Evolutionary conservation across 208 protist species (phyloP).

Genomic region (Lotmaria passim): DNA sequence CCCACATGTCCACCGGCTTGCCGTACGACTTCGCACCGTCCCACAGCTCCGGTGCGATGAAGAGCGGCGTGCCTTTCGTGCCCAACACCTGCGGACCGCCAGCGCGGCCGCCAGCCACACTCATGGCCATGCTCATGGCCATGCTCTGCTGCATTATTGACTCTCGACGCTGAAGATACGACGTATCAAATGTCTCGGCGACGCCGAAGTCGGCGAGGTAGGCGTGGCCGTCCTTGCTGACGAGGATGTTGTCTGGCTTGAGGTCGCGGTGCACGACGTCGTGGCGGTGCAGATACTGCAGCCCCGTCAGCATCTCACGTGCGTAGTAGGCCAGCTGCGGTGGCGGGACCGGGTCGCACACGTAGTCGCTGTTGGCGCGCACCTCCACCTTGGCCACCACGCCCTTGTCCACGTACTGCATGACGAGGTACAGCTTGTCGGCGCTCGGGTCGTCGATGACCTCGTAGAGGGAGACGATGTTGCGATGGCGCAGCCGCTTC

Average conservation of each 20-base stretch:
- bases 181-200: slow-evolving; percentile 63
- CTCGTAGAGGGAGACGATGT: slow-evolving; percentile 94
- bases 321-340: slow-evolving; percentile 42
- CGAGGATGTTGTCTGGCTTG: slow-evolving; percentile 85
- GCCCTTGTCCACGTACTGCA: slow-evolving; percentile 89
- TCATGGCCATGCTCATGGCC: slow-evolving; percentile 46
- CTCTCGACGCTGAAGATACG: slow-evolving; percentile 44
- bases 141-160: slow-evolving; percentile 60
- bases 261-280: slow-evolving; percentile 88
- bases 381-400: slow-evolving; percentile 49
- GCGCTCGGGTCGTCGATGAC: slow-evolving; percentile 94
- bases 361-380: slow-evolving; percentile 23
- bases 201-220: slow-evolving; percentile 87
- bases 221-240: slow-evolving; percentile 49
- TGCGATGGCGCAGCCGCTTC: slow-evolving; percentile 94
- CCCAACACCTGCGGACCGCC: slow-evolving; percentile 52
- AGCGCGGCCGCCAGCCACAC: slow-evolving; percentile 32
- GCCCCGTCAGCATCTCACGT: slow-evolving; percentile 64
- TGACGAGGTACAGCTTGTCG: slow-evolving; percentile 92
- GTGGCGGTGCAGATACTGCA: slow-evolving; percentile 66
- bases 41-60: slow-evolving; percentile 78
- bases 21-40: slow-evolving; percentile 64
- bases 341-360: slow-evolving; percentile 59
- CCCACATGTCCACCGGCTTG: slow-evolving; percentile 87
- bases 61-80: slow-evolving; percentile 72